phyloP scores from a whole-genome alignment of 768 basidiomycete species.

The Rubroboletus pulcherrimus region DNA sequence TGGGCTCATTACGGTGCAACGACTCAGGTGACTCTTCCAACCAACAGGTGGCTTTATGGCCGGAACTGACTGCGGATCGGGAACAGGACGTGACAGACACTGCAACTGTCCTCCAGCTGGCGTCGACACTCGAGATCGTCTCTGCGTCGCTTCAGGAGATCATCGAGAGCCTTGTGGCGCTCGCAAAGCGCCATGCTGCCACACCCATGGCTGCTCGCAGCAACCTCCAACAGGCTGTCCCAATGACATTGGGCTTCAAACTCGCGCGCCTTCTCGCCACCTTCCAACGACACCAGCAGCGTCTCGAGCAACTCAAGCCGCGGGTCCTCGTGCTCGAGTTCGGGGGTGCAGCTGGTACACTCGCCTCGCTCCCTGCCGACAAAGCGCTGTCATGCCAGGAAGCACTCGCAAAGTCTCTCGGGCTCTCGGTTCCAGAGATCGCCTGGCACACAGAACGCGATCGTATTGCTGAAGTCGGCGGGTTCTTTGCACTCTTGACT shows the following conservation, averaged over 20 bases:
- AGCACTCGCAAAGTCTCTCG: constrained; percentile 17
- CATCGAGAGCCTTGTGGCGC: constrained; percentile 23
- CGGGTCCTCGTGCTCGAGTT: constrained; percentile 43
- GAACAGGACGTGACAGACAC: constrained; percentile 48
- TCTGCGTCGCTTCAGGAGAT: constrained; percentile 29
- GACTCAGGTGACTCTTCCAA: constrained; percentile 37
- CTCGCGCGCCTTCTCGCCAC: constrained; percentile 42
- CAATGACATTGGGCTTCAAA: constrained; percentile 46
- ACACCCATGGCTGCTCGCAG: constrained; percentile 46
- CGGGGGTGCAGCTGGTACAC: constrained; percentile 44
- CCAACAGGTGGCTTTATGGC: background rate
- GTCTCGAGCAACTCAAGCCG: constrained; percentile 35
- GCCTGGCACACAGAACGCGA: constrained; percentile 44
- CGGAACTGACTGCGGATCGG: background rate
- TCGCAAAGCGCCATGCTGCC: constrained; percentile 32
- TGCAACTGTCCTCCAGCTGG: constrained; percentile 40
- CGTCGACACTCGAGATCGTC: constrained; percentile 37
- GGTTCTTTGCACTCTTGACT: constrained; percentile 42
- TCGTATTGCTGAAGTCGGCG: constrained; percentile 40
- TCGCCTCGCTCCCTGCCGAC: constrained; percentile 41
- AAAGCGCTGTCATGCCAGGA: constrained; percentile 27
- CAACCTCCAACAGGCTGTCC: constrained; percentile 47
- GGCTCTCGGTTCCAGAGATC: constrained; percentile 24
- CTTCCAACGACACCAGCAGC: constrained; percentile 38
- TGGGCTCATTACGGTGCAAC: constrained; percentile 49